A percentile compares a stretch with the other conserved stretches of the same genome.
Evolutionary conservation across 164 flowering plant species (phyloP).

Genomic region (Nelumbo lutea): DNA sequence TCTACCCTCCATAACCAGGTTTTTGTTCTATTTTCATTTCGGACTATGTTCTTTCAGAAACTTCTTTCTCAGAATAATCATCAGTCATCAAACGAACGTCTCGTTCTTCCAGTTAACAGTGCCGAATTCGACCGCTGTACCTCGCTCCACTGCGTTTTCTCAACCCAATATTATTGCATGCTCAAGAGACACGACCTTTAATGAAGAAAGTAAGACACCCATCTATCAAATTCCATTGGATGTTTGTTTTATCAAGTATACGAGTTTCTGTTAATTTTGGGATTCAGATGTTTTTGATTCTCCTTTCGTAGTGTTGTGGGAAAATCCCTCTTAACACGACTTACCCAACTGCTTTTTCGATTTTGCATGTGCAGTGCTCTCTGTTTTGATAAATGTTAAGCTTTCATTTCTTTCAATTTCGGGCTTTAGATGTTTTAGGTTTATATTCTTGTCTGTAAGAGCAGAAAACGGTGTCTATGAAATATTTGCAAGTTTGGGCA

Average conservation of each 20-base stretch:
- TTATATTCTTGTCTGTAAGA: too few relatives aligned
- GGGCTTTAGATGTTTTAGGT: too few relatives aligned
- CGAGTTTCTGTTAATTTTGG: conserved; percentile 6
- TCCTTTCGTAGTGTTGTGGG: not conserved
- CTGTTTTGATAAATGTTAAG: too few relatives aligned
- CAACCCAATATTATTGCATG: conserved; percentile 16
- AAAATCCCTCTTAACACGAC: not conserved
- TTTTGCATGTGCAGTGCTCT: too few relatives aligned
- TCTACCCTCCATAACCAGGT: conserved; percentile 35
- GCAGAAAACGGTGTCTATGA: too few relatives aligned
- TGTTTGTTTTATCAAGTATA: not conserved
- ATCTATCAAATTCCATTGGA: not conserved
- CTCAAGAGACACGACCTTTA: conserved; percentile 20
- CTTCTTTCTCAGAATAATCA: not conserved
- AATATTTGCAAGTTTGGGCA: too few relatives aligned
- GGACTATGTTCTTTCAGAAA: not conserved
- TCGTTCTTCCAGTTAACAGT: conserved; percentile 18
- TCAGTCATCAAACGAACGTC: not conserved
- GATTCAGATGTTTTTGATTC: not conserved
- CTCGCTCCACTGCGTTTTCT: conserved; percentile 16
- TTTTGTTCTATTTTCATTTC: not conserved
- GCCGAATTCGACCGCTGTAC: conserved; percentile 13
- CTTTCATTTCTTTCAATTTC: too few relatives aligned
- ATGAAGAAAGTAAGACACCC: conserved; percentile 31
- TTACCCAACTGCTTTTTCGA: not conserved